Evolutionary conservation across 345 rosid species (phyloP).

Genomic region (Arabidopsis suecica): DNA sequence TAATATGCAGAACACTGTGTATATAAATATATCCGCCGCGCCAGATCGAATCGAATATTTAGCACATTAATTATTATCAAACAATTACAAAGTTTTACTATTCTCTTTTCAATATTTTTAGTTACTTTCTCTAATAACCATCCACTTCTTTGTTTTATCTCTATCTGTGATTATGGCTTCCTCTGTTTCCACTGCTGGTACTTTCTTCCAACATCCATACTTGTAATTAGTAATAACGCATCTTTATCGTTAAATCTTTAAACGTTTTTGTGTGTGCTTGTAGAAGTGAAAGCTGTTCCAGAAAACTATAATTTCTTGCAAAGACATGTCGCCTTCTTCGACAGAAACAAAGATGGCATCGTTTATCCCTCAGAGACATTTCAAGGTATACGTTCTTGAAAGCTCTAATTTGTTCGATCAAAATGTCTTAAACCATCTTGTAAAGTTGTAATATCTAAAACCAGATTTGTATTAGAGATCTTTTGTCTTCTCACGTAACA

Average conservation of each 20-base stretch:
- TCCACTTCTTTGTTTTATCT: not conserved
- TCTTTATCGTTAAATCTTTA: not conserved
- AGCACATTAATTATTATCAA: not conserved
- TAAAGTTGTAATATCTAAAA: not conserved
- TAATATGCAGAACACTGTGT: not conserved
- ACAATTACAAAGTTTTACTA: conserved; percentile 2
- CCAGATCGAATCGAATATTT: conserved; percentile 1
- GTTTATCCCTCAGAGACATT: conserved; percentile 85
- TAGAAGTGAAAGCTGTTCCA: conserved; percentile 40
- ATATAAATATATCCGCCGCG: not conserved
- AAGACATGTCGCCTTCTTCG: conserved; percentile 84
- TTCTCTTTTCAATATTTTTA: conserved; percentile 8
- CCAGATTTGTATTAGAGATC: not conserved
- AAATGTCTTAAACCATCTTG: conserved; percentile 16
- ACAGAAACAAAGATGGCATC: conserved; percentile 72
- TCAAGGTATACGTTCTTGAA: conserved; percentile 50
- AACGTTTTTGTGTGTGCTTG: not conserved
- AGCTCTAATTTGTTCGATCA: no score
- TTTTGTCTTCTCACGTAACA: not conserved
- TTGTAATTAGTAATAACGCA: not conserved
- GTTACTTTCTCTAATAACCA: not conserved
- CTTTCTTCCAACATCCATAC: not conserved
- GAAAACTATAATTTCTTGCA: conserved; percentile 57
- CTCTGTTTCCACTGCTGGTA: conserved; percentile 30
- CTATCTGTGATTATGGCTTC: conserved; percentile 36